Percentiles rank a stretch among this genome's conserved stretches.
Conservation (phyloP, 139 green algal genomes). For the Chlorella sp. region DNA sequence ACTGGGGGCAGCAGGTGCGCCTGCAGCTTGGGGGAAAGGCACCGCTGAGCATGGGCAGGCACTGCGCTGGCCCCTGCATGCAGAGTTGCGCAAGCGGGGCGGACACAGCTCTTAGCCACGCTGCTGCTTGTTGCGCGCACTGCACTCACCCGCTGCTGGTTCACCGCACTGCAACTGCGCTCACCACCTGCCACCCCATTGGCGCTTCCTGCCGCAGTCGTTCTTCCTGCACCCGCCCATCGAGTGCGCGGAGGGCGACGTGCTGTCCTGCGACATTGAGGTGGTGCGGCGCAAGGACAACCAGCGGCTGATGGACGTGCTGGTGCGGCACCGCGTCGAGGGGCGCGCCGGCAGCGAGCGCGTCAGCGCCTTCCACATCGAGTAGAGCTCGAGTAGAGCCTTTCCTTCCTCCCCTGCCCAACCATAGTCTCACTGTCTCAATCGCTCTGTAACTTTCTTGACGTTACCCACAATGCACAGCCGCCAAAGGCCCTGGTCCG, state of each 20-base stretch:
- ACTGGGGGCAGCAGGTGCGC: conserved; percentile 93
- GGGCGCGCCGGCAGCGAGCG: conserved; percentile 17
- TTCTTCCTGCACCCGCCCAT: conserved; percentile 89
- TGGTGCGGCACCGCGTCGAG: conserved; percentile 44
- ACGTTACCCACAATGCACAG: no score
- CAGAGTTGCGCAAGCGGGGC: no score
- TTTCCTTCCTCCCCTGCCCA: no score
- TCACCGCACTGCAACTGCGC: not conserved
- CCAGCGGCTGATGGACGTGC: conserved; percentile 74
- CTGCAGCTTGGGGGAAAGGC: not conserved
- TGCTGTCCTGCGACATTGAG: conserved; percentile 63
- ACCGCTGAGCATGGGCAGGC: no score
- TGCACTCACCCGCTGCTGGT: not conserved
- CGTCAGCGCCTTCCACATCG: conserved; percentile 25
- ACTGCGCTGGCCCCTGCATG: no score
- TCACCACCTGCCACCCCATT: no score
- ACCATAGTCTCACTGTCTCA: no score
- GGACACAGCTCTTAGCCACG: no score
- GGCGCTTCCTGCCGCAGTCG: conserved; percentile 45
- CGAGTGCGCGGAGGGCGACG: conserved; percentile 64
- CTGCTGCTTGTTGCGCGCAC: no score
- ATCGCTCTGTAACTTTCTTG: no score
- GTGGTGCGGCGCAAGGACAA: conserved; percentile 36
- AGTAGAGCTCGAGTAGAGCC: not conserved
- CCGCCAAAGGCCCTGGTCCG: no score